Evolutionary conservation across 192 early-diverging fungal species (phyloP), one percentile per base, ranked within the genome.

Genomic region (Phlyctochytrium planicorne): DNA sequence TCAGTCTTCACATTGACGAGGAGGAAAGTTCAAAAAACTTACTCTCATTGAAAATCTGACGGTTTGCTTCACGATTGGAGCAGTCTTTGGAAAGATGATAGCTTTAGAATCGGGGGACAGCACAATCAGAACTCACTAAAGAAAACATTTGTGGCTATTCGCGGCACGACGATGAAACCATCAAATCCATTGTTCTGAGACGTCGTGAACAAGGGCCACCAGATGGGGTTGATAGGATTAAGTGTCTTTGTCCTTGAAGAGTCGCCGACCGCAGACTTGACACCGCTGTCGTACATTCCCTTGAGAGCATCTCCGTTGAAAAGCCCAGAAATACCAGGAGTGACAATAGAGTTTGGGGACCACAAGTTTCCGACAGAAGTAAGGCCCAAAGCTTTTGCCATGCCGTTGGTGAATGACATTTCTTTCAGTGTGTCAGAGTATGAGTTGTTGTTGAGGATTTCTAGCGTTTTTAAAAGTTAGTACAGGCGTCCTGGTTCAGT

Each of bases 141-240:
- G 60, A 82, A 80, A 30, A 80, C 68, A 30, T 81, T 67, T 14
- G 63, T 37, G 29, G 70, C 50, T 25, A 59, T 66, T 25, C 78
- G 79, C 12, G 78, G 78, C 20, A 80, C 68, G 40, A 80, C 66
- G 33, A 34, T 74, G 74, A 62, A 82, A 4, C 78, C 78, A 40
- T 69, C 76, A 62, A 81, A 83, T 32, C 78, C 78, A 29, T 72
- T 70, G 30, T 52, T 37, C 17, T 20, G 77, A 10, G 32, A 31
- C 1, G 78, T 82, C 57, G 80, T 75, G 52, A 70, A 33, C 34
- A 78, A 36, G 30, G 76, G 76, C 23, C 59, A 75, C 30, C 34
- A 65, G 23, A 36, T 74, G 14, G 70, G 75, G 30, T 30, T 33
- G 6, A 30, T 68, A 14, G 56, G 10, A 59, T 69, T 72, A 24